Conservation (phyloP, 306 rosid species). For the Castanea crenata region DNA sequence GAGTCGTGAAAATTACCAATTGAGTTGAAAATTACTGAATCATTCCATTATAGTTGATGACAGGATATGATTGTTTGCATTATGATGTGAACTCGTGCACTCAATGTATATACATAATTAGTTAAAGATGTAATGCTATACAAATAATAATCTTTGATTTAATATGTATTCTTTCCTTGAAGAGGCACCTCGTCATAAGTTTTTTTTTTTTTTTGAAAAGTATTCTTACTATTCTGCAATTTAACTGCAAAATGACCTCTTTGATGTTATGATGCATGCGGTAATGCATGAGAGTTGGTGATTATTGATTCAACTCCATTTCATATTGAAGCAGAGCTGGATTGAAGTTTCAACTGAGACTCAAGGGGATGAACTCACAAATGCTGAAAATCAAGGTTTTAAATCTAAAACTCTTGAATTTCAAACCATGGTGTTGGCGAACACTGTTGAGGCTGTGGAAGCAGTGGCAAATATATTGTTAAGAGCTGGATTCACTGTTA, state of each 20-base stretch:
- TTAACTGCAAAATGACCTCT: background rate
- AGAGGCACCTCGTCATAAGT: too few relatives aligned
- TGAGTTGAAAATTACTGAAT: background rate
- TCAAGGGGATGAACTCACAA: conserved; percentile 83
- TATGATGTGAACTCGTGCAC: background rate
- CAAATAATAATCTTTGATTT: background rate
- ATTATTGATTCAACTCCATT: conserved; percentile 18
- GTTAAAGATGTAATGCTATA: background rate
- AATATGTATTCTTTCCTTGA: background rate
- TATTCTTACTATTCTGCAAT: too few relatives aligned
- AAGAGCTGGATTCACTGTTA: conserved; percentile 61
- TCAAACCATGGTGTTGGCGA: conserved; percentile 91
- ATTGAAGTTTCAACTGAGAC: conserved; percentile 70
- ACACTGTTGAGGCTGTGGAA: conserved; percentile 93
- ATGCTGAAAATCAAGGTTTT: conserved; percentile 60
- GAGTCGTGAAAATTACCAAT: too few relatives aligned
- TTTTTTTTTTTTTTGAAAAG: too few relatives aligned
- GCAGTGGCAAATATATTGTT: conserved; percentile 74
- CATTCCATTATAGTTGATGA: background rate
- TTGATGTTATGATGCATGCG: conserved; percentile 4
- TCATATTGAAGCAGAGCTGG: conserved; percentile 89
- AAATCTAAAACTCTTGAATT: conserved; percentile 40
- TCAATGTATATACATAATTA: background rate
- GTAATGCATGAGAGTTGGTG: conserved; percentile 1
- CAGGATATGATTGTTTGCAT: background rate